These are phyloP conservation scores for Euphorbia celastroides DNA, from an alignment of 441 rosid species.

Conservation along the genomic window DNA sequence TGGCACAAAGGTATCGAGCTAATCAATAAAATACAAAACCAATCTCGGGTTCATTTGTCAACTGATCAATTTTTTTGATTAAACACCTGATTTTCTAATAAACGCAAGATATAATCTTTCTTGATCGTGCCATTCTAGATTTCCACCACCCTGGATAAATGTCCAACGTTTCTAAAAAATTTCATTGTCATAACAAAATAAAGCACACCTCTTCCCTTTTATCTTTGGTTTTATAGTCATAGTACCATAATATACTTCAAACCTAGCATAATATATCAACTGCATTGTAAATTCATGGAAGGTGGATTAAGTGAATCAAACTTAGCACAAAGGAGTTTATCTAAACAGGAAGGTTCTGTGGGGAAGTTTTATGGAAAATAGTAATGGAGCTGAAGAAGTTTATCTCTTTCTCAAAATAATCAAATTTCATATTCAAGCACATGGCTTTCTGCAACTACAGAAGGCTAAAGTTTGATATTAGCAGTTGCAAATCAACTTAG, in stretches of 20 bases:
- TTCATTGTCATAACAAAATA: background rate
- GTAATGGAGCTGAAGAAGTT: background rate
- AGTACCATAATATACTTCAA: background rate
- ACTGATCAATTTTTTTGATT: background rate
- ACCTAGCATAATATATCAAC: background rate
- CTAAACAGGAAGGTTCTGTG: background rate
- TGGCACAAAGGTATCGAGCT: background rate
- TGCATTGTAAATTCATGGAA: background rate
- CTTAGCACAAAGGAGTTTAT: conserved; percentile 1
- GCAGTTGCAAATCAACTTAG: background rate
- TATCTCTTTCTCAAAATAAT: background rate
- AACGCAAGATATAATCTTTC: background rate
- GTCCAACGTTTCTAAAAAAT: background rate
- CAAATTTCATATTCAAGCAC: background rate
- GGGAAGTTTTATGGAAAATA: background rate
- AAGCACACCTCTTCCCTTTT: background rate
- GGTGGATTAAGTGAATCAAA: background rate
- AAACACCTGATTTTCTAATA: background rate
- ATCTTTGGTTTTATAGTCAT: background rate
- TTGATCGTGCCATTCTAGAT: background rate
- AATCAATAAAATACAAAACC: background rate
- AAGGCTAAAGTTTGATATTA: background rate
- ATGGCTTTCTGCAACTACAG: background rate
- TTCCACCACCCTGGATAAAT: background rate
- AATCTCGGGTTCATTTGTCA: background rate